Conservation (phyloP, 805 yeast species). For the Lipomyces starkeyi region DNA sequence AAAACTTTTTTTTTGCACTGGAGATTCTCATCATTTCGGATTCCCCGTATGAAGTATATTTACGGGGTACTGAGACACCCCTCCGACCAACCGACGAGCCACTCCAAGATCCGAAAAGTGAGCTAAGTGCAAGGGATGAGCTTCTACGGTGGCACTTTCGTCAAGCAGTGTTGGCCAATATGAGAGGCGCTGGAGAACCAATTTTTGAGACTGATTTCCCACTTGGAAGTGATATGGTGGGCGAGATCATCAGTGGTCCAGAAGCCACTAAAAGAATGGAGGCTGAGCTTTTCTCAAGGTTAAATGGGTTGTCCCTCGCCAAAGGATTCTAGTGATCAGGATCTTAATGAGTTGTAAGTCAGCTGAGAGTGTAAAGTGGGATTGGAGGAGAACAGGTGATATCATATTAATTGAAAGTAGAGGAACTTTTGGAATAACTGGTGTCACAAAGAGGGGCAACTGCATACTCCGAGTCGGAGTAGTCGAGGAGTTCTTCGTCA, state of each 20-base stretch:
- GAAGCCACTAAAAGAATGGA: neutral
- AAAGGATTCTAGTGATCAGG: too few species aligned
- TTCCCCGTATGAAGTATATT: conserved; percentile 7
- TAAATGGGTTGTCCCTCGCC: neutral
- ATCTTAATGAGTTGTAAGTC: too few species aligned
- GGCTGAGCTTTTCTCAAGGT: neutral
- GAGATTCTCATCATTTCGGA: conserved; percentile 5
- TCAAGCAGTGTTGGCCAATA: neutral
- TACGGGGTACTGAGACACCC: neutral
- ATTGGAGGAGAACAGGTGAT: too few species aligned
- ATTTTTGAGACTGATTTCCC: neutral
- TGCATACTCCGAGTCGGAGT: too few species aligned
- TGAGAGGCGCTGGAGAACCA: too few species aligned
- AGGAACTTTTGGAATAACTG: too few species aligned
- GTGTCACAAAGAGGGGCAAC: too few species aligned
- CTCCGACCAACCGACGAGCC: neutral
- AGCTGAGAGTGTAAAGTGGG: too few species aligned
- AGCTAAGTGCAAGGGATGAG: neutral
- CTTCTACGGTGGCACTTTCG: conserved; percentile 3
- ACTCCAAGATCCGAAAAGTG: neutral
- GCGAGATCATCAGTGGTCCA: neutral
- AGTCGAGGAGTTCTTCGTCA: too few species aligned
- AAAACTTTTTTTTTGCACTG: neutral
- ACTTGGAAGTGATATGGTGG: neutral
- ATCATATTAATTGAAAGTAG: too few species aligned